phyloP scores from a whole-genome alignment of 805 yeast species.

The Hanseniaspora singularis region DNA sequence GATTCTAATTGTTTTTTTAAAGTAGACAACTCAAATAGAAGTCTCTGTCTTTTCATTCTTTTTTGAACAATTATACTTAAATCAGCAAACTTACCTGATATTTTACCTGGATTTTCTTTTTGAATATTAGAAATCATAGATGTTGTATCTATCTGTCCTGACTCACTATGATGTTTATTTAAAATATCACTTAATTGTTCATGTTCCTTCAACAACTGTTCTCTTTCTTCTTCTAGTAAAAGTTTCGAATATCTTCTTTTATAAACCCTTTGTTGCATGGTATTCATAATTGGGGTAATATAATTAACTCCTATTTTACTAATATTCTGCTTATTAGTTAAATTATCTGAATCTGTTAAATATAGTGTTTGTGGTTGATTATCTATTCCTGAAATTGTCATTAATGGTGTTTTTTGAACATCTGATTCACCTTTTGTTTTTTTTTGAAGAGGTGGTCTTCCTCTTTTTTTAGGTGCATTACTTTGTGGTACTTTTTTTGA shows the following conservation, averaged over 20 bases:
- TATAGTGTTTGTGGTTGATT: not conserved
- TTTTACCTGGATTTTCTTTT: conserved; percentile 5
- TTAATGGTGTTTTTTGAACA: conserved; percentile 1
- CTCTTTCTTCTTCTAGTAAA: conserved; percentile 5
- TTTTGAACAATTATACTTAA: conserved; percentile 11
- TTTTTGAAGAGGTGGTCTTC: conserved; percentile 4
- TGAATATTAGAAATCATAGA: not conserved
- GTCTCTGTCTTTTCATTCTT: conserved; percentile 8
- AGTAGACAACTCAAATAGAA: conserved; percentile 7
- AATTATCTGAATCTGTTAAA: conserved; percentile 3
- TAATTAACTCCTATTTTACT: not conserved
- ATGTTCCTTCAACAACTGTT: not conserved
- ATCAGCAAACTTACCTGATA: conserved; percentile 13
- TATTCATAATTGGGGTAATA: conserved; percentile 12
- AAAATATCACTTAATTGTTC: not conserved
- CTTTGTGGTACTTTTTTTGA: not conserved
- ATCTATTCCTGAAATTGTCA: not conserved
- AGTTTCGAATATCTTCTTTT: conserved; percentile 12
- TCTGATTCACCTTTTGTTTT: not conserved
- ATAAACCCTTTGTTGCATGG: conserved; percentile 6
- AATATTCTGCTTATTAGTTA: conserved; percentile 5
- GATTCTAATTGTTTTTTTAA: conserved; percentile 12
- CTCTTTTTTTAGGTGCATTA: conserved; percentile 3
- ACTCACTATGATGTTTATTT: not conserved
- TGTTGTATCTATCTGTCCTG: not conserved